These are phyloP conservation scores for Picochlorum sp. DNA, from an alignment of 139 green algal genomes.

Conservation along the genomic window DNA sequence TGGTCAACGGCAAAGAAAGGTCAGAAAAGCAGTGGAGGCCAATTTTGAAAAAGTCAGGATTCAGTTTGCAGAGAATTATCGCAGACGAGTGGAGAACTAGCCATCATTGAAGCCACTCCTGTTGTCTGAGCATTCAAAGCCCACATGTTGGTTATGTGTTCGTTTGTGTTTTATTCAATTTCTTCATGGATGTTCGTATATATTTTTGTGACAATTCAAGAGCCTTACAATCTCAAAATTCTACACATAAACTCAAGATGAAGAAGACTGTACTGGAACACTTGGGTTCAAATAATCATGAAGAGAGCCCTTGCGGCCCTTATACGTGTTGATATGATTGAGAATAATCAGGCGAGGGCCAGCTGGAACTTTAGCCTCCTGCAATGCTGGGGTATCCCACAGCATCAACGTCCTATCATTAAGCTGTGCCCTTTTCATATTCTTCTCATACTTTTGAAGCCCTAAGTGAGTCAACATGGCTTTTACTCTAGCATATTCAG, in stretches of 20 bases:
- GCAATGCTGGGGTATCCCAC: constrained; percentile 68
- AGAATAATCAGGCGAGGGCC: constrained; percentile 91
- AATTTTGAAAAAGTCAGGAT: not conserved
- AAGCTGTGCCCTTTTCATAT: constrained; percentile 80
- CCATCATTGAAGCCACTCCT: not conserved
- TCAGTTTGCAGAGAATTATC: not conserved
- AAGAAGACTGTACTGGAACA: constrained; percentile 31
- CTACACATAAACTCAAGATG: no score
- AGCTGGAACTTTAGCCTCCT: constrained; percentile 78
- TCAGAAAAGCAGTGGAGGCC: not conserved
- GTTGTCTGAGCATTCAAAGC: not conserved
- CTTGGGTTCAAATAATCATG: constrained; percentile 50
- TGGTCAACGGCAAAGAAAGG: not conserved
- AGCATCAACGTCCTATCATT: constrained; percentile 89
- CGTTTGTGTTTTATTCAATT: no score
- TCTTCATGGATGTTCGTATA: no score
- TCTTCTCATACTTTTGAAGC: constrained; percentile 78
- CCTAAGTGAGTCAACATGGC: constrained; percentile 49
- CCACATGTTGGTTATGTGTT: no score
- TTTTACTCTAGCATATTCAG: constrained; percentile 69
- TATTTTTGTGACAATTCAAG: no score
- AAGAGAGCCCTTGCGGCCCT: constrained; percentile 19
- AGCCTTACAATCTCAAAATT: no score
- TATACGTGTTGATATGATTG: constrained; percentile 76
- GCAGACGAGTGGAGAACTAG: not conserved